Percentiles rank a stretch among this genome's conserved stretches.
These are phyloP conservation scores for Malassezia equina DNA, from an alignment of 1,284 basidiomycete species.

Conservation along the genomic window DNA sequence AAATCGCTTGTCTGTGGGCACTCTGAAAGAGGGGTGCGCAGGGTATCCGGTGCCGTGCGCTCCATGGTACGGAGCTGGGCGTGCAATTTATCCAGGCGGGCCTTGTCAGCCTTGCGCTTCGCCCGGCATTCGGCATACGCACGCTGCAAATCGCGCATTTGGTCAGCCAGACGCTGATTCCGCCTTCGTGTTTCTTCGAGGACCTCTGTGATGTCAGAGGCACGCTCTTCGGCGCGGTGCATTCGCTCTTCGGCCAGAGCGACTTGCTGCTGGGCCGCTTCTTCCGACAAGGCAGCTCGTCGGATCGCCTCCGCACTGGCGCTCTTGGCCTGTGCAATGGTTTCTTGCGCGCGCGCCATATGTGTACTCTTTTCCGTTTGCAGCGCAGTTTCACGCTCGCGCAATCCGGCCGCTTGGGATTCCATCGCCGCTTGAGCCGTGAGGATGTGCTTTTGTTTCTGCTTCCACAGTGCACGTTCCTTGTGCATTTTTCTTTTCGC, in stretches of 20 bases:
- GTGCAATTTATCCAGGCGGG: background rate
- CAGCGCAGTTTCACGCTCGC: background rate
- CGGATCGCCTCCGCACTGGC: constrained; percentile 11
- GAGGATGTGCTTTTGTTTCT: constrained; percentile 4
- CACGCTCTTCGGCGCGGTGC: constrained; percentile 7
- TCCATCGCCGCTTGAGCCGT: background rate
- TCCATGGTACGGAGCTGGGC: background rate
- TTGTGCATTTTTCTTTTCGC: background rate
- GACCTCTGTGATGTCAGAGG: constrained; percentile 1
- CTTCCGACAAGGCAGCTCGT: constrained; percentile 6
- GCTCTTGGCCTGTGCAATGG: background rate
- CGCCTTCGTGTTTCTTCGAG: background rate
- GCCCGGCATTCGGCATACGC: background rate
- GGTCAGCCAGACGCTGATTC: constrained; percentile 15
- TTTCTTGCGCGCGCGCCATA: background rate
- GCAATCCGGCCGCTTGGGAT: background rate
- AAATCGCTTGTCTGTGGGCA: background rate
- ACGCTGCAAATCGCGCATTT: constrained; percentile 14
- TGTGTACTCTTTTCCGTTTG: background rate
- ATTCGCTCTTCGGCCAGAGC: background rate
- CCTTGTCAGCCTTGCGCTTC: constrained; percentile 4
- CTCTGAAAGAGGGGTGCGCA: background rate
- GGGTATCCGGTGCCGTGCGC: background rate
- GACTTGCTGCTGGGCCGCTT: background rate
- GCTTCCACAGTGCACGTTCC: constrained; percentile 7